Evolutionary conservation across 1,284 basidiomycete genomes (phyloP).

Genomic region (Agroathelia rolfsii): DNA sequence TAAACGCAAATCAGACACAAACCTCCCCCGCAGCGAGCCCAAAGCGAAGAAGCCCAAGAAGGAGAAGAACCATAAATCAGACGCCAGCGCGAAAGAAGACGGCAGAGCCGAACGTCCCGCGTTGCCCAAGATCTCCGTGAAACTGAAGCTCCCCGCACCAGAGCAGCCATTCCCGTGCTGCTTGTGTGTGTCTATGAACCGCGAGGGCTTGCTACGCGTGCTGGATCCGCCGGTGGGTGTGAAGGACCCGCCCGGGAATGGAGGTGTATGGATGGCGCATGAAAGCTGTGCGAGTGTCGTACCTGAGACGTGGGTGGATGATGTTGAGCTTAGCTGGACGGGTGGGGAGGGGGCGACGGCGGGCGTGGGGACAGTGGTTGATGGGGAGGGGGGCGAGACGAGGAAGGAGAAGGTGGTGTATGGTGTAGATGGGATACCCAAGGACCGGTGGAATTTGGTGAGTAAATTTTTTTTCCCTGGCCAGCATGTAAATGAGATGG

Average conservation of each 20-base stretch:
- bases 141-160: constrained; percentile 52
- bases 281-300: constrained; percentile 68
- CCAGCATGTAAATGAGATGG: constrained; percentile 3
- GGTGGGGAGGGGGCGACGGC: constrained; percentile 22
- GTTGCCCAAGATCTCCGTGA: constrained; percentile 36
- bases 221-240: constrained; percentile 51
- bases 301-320: constrained; percentile 82
- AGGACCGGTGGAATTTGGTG: constrained; percentile 86
- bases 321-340: constrained; percentile 31
- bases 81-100: constrained; percentile 8
- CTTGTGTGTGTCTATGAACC: constrained; percentile 59
- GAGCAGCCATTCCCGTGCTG: constrained; percentile 64
- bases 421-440: constrained; percentile 78
- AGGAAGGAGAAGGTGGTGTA: constrained; percentile 52
- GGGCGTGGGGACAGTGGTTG: no score
- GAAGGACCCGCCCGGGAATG: constrained; percentile 35
- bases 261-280: constrained; percentile 59
- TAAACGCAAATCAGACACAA: constrained; percentile 10
- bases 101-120: constrained; percentile 12
- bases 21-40: constrained; percentile 13
- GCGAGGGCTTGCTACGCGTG: constrained; percentile 56
- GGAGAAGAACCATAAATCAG: constrained; percentile 4
- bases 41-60: constrained; percentile 27
- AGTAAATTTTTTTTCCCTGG: constrained; percentile 19
- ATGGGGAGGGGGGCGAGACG: no score